Evolutionary conservation across 225 moss, liverwort and hornwort species (phyloP), one percentile per base, ranked within the genome.

Genomic region (Neckera pumila): DNA sequence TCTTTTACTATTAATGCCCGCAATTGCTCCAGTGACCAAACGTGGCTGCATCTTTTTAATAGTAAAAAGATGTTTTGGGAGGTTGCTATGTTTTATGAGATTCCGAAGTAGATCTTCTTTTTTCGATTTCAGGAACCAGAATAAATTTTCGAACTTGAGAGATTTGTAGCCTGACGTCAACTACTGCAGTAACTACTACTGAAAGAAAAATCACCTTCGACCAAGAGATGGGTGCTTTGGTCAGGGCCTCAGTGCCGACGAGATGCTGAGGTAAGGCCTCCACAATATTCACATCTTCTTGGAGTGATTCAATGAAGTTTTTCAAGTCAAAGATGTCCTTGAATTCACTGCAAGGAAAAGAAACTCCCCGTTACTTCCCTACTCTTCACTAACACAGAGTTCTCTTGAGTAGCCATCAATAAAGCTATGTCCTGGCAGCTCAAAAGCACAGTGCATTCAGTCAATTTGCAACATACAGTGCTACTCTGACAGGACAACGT

Each of bases 211-310:
- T 79, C 87, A 98, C 98, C 95, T 96, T 98, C 36, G 98, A 98
- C 98, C 98, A 98, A 36, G 98, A 98, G 77, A 97, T 85, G 36
- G 98, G 98, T 19, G 98, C 95, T 91, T 94, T 97, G 72, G 71
- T 91, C 38, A 92, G 47, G 63, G 97, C 96, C 77, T 83, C 59
- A 79, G 95, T 81, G 47, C 49, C 79, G 64, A 95, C 89, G 43
- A 97, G 88, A 80, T 95, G 88, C 56, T 87, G 82, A 69, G 98
- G 98, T 90, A 98, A 85, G 60, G 90, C 91, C 84, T 96, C 95
- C 54, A 98, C 92, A 84, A 98, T 93, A n/a, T 76, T 87, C 56
- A 98, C 97, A 86, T 97, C 95, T 36, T 94, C 92, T 90, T 92
- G 93, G 47, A 98, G 93, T 31, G 95, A 93, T 76, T 96, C 91